These are phyloP conservation scores for Heliamphora exappendiculata DNA, from an alignment of 148 eudicot genomes.

Conservation along the genomic window DNA sequence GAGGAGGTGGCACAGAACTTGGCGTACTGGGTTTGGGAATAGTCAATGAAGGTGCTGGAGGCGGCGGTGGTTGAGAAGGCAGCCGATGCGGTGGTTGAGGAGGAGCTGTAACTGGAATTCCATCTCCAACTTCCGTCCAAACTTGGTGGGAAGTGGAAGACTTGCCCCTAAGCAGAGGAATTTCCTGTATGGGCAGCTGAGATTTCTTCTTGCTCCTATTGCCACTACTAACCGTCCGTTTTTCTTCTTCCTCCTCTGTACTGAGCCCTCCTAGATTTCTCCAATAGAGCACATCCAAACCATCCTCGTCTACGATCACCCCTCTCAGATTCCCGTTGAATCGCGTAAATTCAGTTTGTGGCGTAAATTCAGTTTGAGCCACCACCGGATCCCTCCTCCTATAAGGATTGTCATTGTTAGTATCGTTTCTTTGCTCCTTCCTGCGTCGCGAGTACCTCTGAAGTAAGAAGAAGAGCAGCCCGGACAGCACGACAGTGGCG, in stretches of 20 bases:
- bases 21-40: not conserved
- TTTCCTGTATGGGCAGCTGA: constrained; percentile 20
- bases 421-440: constrained; percentile 14
- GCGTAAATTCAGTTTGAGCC: constrained; percentile 25
- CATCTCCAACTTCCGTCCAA: constrained; percentile 24
- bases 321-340: constrained; percentile 54
- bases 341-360: constrained; percentile 31
- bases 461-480: constrained; percentile 35
- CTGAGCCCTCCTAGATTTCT: constrained; percentile 53
- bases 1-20: constrained; percentile 25
- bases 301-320: constrained; percentile 81
- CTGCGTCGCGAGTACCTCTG: constrained; percentile 16
- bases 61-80: constrained; percentile 28
- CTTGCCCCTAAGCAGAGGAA: constrained; percentile 34
- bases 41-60: constrained; percentile 3
- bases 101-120: constrained; percentile 1
- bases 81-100: constrained; percentile 35
- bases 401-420: not conserved
- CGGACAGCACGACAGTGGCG: constrained; percentile 49
- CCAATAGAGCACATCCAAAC: constrained; percentile 86
- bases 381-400: not conserved
- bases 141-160: constrained; percentile 50
- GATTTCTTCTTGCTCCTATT: constrained; percentile 4
- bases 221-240: constrained; percentile 11
- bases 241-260: constrained; percentile 20